Evolutionary conservation across 805 yeast species (phyloP).

Genomic region (Lipomyces spencermartinsiae): DNA sequence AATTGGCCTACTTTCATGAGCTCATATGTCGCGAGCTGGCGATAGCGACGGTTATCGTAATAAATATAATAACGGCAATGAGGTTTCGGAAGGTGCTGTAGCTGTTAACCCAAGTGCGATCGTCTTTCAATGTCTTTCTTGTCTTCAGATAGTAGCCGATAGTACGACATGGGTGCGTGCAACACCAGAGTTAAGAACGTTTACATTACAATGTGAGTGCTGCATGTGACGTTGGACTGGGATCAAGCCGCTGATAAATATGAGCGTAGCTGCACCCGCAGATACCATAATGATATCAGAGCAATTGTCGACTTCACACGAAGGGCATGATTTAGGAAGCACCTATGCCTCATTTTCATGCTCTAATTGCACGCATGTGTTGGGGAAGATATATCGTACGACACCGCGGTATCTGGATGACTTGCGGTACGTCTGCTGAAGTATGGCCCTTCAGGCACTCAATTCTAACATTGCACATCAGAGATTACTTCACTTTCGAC

Average conservation of each 20-base stretch:
- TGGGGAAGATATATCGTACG: conserved; percentile 41
- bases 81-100: neutral
- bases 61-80: conserved; percentile 7
- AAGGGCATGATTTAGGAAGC: conserved; percentile 38
- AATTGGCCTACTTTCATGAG: conserved; percentile 1
- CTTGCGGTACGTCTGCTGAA: conserved; percentile 22
- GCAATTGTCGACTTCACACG: conserved; percentile 26
- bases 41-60: conserved; percentile 5
- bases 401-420: conserved; percentile 42
- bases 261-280: conserved; percentile 23
- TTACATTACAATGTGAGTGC: conserved; percentile 35
- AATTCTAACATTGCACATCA: conserved; percentile 1
- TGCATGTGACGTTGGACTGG: neutral
- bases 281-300: conserved; percentile 29
- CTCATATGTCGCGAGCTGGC: conserved; percentile 10
- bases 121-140: conserved; percentile 42
- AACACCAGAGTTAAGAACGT: conserved; percentile 34
- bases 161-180: conserved; percentile 42
- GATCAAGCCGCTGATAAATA: neutral
- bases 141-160: conserved; percentile 42
- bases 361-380: conserved; percentile 30
- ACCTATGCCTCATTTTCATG: conserved; percentile 40
- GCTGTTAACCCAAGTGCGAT: conserved; percentile 33
- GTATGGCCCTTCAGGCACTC: neutral
- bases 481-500: conserved; percentile 41